Base-by-base conservation (phyloP, 441 rosid species). In the Jatropha multifida region DNA sequence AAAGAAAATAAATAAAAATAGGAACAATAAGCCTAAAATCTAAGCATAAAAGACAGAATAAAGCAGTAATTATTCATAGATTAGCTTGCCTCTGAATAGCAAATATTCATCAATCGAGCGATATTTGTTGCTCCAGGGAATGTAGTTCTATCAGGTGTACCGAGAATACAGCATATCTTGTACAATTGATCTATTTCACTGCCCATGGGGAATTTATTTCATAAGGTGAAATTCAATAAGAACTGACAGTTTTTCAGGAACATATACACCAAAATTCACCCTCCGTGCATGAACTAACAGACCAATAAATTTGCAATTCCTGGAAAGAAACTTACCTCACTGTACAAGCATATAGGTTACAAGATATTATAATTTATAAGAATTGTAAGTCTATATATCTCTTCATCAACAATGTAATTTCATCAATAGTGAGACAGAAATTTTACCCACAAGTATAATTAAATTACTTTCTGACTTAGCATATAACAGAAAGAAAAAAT, bases 121-220 rank as follows among this genome's bases (percentile, higher is more conserved):
- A 88, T 78, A 83, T 89, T 87, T 54, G 80, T 89, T 7, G 92
- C 94, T 81, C 86, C 91, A 79, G 97, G 94, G 73, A 95, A 93
- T 37, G 86, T 77, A 71, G 88, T 79, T 92, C 89, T 87, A 61
- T 93, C 89, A 69, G 97, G 98, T 65, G 86, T 85, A 62, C 98
- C 98, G 64, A 94, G 83, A 64, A 96, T 91, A 75, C 91, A 83
- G 86, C 99, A 96, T 78, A 96, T 92, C 88, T 96, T 96, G 83
- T 85, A 91, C 71, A 96, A 82, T 83, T 94, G 97, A 88, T 96
- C 97, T 51, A 89, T 91, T 83, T 96, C 99, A 81, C 98, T 96
- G 91, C 82, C 83, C 48, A 40, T 7, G 62, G 70, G 72, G 72
- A 76, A 78, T 5, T 60, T 40, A 44, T 37, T 76, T 65, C 73